Conservation (phyloP, 768 basidiomycete genomes). For the Jaapia argillacea region DNA sequence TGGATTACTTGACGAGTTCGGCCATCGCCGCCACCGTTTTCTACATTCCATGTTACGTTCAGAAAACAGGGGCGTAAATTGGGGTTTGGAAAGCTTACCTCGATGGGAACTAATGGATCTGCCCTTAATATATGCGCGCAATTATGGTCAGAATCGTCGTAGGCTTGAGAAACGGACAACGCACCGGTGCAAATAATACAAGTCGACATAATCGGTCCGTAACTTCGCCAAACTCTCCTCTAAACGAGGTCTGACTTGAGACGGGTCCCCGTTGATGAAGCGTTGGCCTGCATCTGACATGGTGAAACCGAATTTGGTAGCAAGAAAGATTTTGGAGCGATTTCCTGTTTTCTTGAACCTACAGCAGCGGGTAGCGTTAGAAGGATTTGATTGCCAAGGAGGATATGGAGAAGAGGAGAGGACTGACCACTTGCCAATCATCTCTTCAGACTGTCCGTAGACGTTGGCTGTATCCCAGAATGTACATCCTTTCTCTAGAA, state of each 20-base stretch:
- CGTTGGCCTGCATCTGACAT: not conserved
- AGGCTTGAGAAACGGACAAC: not conserved
- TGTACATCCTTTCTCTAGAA: slow-evolving; percentile 29
- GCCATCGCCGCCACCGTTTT: slow-evolving; percentile 41
- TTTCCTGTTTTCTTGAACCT: slow-evolving; percentile 12
- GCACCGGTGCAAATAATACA: slow-evolving; percentile 10
- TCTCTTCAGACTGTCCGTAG: slow-evolving; percentile 34
- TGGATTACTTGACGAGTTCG: slow-evolving; percentile 35
- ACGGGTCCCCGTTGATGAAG: slow-evolving; percentile 1
- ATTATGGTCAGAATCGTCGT: not conserved
- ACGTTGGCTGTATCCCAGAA: slow-evolving; percentile 41
- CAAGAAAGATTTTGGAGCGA: slow-evolving; percentile 14
- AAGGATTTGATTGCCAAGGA: not conserved
- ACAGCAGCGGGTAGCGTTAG: not conserved
- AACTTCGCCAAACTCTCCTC: slow-evolving; percentile 8
- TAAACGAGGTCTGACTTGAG: slow-evolving; percentile 1
- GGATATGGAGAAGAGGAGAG: not conserved
- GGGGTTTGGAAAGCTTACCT: slow-evolving; percentile 20
- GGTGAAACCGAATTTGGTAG: slow-evolving; percentile 14
- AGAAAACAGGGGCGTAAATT: not conserved
- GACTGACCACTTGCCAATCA: slow-evolving; percentile 33
- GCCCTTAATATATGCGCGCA: too few species aligned
- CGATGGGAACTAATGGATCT: slow-evolving; percentile 35
- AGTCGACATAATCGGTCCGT: slow-evolving; percentile 7
- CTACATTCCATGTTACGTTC: slow-evolving; percentile 17